A percentile compares a stretch with the other conserved stretches of the same genome.
Conservation (phyloP, 306 rosid species). For the Echinosophora koreensis region DNA sequence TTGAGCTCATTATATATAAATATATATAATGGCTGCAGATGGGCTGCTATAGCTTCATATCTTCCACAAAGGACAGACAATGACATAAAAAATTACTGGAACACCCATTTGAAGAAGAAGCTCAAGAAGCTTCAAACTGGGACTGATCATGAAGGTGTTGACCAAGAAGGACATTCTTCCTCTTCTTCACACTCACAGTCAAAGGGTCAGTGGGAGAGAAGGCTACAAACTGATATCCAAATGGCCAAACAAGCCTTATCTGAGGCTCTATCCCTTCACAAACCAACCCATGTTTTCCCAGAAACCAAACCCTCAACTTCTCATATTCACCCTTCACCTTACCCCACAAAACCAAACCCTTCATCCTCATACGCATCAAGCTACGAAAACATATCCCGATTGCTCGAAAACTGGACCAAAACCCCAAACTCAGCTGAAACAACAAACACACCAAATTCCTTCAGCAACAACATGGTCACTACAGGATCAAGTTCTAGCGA, state of each 20-base stretch:
- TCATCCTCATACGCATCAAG: slow-evolving; percentile 73
- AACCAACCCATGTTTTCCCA: slow-evolving; percentile 32
- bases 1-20: slow-evolving; percentile 16
- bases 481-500: slow-evolving; percentile 58
- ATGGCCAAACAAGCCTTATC: slow-evolving; percentile 86
- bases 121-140: slow-evolving; percentile 47
- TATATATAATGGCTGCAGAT: slow-evolving; percentile 49
- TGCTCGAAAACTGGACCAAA: slow-evolving; percentile 83
- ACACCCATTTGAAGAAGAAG: slow-evolving; percentile 74
- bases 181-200: slow-evolving; percentile 36
- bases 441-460: slow-evolving; percentile 33
- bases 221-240: slow-evolving; percentile 88
- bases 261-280: slow-evolving; percentile 84
- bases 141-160: slow-evolving; percentile 31
- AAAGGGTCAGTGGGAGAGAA: slow-evolving; percentile 97
- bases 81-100: slow-evolving; percentile 75
- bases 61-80: slow-evolving; percentile 77
- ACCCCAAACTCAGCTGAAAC: slow-evolving; percentile 54
- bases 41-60: slow-evolving; percentile 85
- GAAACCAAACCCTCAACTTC: slow-evolving; percentile 54
- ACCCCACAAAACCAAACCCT: slow-evolving; percentile 11
- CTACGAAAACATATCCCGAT: slow-evolving; percentile 72
- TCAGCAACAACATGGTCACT: slow-evolving; percentile 38
- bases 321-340: background rate
- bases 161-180: slow-evolving; percentile 41